These are phyloP conservation scores for Saccharomycopsis sp. DNA, from an alignment of 805 yeast genomes.

Conservation along the genomic window DNA sequence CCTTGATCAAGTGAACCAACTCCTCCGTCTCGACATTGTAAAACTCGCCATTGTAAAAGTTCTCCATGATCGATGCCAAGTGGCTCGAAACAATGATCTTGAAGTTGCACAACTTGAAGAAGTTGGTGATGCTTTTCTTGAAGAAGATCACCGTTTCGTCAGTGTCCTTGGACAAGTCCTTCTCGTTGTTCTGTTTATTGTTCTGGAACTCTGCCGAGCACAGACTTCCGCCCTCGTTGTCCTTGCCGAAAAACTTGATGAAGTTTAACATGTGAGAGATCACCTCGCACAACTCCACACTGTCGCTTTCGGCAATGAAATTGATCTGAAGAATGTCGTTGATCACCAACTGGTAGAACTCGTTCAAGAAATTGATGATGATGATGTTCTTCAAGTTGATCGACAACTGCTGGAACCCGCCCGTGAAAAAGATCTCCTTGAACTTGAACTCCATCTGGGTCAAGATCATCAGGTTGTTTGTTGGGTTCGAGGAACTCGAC, in stretches of 20 bases:
- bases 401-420: conserved; percentile 16
- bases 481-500: not conserved
- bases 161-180: not conserved
- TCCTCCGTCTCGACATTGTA: conserved; percentile 35
- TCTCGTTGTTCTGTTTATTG: conserved; percentile 1
- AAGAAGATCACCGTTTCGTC: conserved; percentile 6
- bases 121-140: conserved; percentile 13
- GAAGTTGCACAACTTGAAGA: conserved; percentile 16
- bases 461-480: conserved; percentile 7
- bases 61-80: conserved; percentile 35
- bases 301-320: conserved; percentile 16
- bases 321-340: conserved; percentile 16
- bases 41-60: conserved; percentile 38
- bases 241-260: conserved; percentile 7
- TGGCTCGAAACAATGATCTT: conserved; percentile 21
- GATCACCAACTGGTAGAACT: conserved; percentile 19
- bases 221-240: too few species aligned
- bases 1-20: conserved; percentile 29
- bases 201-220: not conserved
- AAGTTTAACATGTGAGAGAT: conserved; percentile 14
- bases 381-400: conserved; percentile 12
- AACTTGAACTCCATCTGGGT: conserved; percentile 21
- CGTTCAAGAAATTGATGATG: conserved; percentile 17
- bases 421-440: conserved; percentile 20
- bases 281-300: conserved; percentile 13